Conservation (phyloP, 2,329 filamentous ascomycete species). For the Aspergillus caelatus region DNA sequence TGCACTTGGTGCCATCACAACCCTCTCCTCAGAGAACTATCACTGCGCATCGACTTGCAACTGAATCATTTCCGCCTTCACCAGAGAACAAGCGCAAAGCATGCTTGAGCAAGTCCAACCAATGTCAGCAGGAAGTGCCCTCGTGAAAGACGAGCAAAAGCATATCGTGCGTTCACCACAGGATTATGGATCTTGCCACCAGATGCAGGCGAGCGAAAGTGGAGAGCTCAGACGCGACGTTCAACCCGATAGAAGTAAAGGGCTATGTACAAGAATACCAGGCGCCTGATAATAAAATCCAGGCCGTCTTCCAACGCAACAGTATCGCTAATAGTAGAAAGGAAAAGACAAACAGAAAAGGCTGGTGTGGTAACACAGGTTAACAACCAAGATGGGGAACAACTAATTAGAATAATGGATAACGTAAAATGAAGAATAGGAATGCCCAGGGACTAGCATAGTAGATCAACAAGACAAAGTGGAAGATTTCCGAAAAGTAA, state of each 20-base stretch:
- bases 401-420: conserved; percentile 1
- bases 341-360: not conserved
- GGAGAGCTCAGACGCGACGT: conserved; percentile 10
- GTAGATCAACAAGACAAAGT: conserved; percentile 1
- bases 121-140: not conserved
- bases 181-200: not conserved
- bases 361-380: not conserved
- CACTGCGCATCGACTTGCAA: conserved; percentile 2
- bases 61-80: not conserved
- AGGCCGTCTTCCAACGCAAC: conserved; percentile 15
- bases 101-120: not conserved
- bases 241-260: conserved; percentile 14
- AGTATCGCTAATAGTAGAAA: conserved; percentile 12
- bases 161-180: not conserved
- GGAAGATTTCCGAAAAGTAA: conserved; percentile 2
- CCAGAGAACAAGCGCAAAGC: not conserved
- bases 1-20: conserved; percentile 19
- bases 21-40: conserved; percentile 13
- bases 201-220: conserved; percentile 3
- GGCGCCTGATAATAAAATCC: conserved; percentile 12
- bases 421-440: conserved; percentile 10
- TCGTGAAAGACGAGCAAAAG: not conserved
- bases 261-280: conserved; percentile 28
- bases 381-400: conserved; percentile 3
- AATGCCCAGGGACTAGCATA: not conserved